Evolutionary conservation across 257 asterid species (phyloP), one percentile per base, ranked within the genome.

Genomic region (Solanum verrucosum): DNA sequence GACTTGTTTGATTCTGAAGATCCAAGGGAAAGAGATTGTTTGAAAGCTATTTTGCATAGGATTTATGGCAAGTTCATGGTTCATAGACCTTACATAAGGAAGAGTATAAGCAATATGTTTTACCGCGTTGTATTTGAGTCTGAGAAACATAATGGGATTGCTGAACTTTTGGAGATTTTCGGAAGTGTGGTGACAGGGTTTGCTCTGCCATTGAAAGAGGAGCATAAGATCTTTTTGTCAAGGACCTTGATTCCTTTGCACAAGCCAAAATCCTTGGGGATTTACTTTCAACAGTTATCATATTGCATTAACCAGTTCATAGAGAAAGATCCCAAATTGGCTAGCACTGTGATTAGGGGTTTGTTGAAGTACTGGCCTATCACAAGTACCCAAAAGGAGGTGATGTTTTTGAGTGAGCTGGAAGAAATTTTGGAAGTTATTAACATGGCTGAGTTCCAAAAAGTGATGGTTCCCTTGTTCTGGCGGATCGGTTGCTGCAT

Each of bases 151-250:
- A 94, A 92, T 71, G 98, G 99, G 84, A 94, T 95, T 74, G 93
- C 98, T 0, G 99, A 96, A 87, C 83, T 96, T 84, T 89, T 96
- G 92, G 99, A 96, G 92, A 94, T 96, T 84, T 93, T 95, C 6
- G 98, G 98, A 87, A 96, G 99, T 89, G 98, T 96, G 85, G 95
- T 96, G 49, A 93, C 98, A 2, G 99, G 99, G 21, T 96, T 96
- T 52, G 95, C 99, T 29, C 75, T 95, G 92, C 99, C 98, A 31
- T 88, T 95, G 86, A 95, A 96, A 89, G 98, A 94, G 88, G 99
- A 95, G 93, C 98, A 95, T 88, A 96, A 94, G 92, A 90, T 94
- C 34, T 94, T 95, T 87, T 90, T 96, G 90, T 93, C 91, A 90
- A 93, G 90, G 92, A 95, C 90, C 1, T 89, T 96, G 92, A 88